Conservation (phyloP, 305 asterid genomes). For the Fraxinus dipetala region DNA sequence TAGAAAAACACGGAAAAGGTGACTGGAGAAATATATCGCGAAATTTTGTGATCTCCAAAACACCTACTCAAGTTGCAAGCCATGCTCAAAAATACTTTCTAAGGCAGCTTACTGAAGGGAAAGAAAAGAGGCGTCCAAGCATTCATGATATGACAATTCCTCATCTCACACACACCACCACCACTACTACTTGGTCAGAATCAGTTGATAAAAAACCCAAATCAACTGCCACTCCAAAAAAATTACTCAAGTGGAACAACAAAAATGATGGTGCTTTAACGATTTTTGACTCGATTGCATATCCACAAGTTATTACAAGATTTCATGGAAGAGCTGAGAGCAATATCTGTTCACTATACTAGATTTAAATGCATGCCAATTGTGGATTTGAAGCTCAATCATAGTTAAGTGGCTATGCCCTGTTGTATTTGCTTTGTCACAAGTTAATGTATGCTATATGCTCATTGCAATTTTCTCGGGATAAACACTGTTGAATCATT, state of each 20-base stretch:
- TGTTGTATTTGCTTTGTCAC: background rate
- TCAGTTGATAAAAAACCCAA: background rate
- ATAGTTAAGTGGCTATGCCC: background rate
- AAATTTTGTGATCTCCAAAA: conserved; percentile 59
- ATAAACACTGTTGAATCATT: background rate
- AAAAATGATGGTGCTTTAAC: background rate
- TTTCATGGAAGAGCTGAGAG: background rate
- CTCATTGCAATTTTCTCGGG: background rate
- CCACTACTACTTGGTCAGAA: background rate
- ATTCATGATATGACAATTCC: conserved; percentile 67
- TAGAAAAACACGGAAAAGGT: conserved; percentile 68
- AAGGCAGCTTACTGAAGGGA: conserved; percentile 66
- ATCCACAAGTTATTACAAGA: background rate
- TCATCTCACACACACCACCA: background rate
- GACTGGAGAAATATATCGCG: conserved; percentile 80
- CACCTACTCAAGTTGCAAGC: conserved; percentile 94
- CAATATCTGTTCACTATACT: background rate
- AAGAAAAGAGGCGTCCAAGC: conserved; percentile 83
- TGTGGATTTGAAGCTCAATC: background rate
- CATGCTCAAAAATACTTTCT: conserved; percentile 86
- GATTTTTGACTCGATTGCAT: background rate
- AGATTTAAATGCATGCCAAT: background rate
- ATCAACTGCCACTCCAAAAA: background rate
- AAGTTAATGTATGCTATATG: background rate
- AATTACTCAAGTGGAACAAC: background rate